Evolutionary conservation across 345 rosid genomes (phyloP), one percentile per base, ranked within the genome.

Genomic region (Arabidopsis suecica): DNA sequence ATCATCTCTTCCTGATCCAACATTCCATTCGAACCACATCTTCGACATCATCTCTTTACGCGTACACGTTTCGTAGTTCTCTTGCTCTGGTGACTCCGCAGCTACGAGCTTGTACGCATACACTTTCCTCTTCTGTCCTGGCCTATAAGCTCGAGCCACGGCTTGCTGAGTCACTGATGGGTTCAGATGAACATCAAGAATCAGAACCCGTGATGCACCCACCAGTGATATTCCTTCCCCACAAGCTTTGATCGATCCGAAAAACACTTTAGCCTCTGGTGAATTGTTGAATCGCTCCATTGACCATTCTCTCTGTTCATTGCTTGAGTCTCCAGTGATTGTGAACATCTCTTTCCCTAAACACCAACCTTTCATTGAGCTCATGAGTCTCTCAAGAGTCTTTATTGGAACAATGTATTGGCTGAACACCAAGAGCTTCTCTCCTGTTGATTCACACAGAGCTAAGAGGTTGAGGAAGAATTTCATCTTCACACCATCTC

Each of bases 101-200:
- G 97, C 93, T 2, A 90, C 86, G 62, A 95, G 61, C 67, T 96
- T 78, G 50, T 95, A 95, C 0, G 84, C 80, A 10, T 83, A 87
- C 13, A 92, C 99, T 78, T 86, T 92, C 88, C 71, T 95, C 75
- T 63, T 85, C 61, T 95, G 97, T 23, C 97, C 91, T 13, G 97
- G 97, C 53, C 97, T 88, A 63, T 88, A 92, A 11, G 97, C 95
- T 66, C 97, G 85, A 25, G 93, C 93, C 49, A 92, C 85, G 0
- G 96, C 97, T 83, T 95, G 97, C n/a, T 92, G 97, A 18, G 99
- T 92, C 59, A 95, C 99, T 0, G 99, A 95, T 8, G 99, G 99
- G 80, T 95, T 95, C 5, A 90, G 84, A 75, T 82, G 99, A 55
- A 92, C 96, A 74, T 92, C 99, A 20, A 95, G 80, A 54, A 95